These are phyloP conservation scores for Heliosperma pusillum DNA, from an alignment of 148 eudicot genomes.

Conservation along the genomic window DNA sequence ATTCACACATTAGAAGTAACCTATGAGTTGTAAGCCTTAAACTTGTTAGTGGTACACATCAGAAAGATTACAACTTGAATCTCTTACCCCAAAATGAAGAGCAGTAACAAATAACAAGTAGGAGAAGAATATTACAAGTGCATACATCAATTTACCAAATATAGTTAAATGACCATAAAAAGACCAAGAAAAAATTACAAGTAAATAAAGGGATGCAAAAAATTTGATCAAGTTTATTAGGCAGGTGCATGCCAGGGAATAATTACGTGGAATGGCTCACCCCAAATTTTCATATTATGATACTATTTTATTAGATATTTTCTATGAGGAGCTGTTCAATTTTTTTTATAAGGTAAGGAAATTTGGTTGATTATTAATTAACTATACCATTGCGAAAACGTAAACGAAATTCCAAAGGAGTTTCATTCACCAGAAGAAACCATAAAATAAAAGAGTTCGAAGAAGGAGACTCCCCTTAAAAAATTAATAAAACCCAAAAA, in stretches of 20 bases:
- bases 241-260: constrained; percentile 9
- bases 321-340: too few species aligned
- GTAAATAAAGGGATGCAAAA: not conserved
- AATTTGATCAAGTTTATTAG: not conserved
- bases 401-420: too few species aligned
- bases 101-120: constrained; percentile 17
- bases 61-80: constrained; percentile 12
- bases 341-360: too few species aligned
- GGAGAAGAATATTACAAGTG: constrained; percentile 14
- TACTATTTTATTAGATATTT: too few species aligned
- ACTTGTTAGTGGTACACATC: constrained; percentile 35
- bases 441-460: too few species aligned
- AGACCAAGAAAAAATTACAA: not conserved
- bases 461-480: too few species aligned
- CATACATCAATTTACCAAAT: constrained; percentile 5
- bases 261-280: constrained; percentile 1
- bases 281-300: too few species aligned
- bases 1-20: constrained; percentile 38
- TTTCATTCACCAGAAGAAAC: too few species aligned
- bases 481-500: too few species aligned
- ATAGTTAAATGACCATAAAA: constrained; percentile 4
- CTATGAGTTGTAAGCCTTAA: constrained; percentile 32
- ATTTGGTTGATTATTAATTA: too few species aligned
- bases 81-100: not conserved
- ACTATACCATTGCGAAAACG: too few species aligned